A percentile compares a stretch with the other conserved stretches of the same genome.
Conservation (phyloP, 345 rosid genomes). For the Gossypium arboreum region DNA sequence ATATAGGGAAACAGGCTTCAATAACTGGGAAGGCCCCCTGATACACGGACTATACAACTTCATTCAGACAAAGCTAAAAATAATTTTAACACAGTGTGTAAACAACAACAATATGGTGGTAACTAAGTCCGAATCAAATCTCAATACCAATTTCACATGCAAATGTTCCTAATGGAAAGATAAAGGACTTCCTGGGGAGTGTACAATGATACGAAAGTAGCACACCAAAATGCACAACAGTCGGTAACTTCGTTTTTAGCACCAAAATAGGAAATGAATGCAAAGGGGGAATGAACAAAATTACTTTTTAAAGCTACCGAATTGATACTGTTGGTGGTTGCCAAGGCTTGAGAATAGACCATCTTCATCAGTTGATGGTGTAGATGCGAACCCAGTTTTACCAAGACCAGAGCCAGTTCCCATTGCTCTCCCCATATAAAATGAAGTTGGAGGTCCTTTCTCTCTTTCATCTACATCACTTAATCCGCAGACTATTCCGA, state of each 20-base stretch:
- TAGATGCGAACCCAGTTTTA: slow-evolving; percentile 47
- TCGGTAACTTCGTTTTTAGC: not conserved
- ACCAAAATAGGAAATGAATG: slow-evolving; percentile 14
- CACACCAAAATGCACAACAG: slow-evolving; percentile 4
- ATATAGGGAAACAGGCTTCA: not conserved
- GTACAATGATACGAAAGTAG: not conserved
- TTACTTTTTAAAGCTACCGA: slow-evolving; percentile 59
- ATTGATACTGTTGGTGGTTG: slow-evolving; percentile 53
- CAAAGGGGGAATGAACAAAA: not conserved
- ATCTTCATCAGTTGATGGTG: slow-evolving; percentile 39
- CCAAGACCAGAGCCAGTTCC: slow-evolving; percentile 78
- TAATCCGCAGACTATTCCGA: slow-evolving; percentile 76
- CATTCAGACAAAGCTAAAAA: not conserved
- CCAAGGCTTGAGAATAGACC: slow-evolving; percentile 68
- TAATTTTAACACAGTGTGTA: not conserved
- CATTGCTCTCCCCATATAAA: slow-evolving; percentile 90
- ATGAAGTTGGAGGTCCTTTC: slow-evolving; percentile 55
- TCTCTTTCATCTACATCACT: slow-evolving; percentile 55
- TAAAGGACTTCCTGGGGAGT: not conserved
- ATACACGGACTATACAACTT: not conserved
- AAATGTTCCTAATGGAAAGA: too few relatives aligned
- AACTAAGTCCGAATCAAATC: too few relatives aligned
- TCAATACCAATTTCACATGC: too few relatives aligned
- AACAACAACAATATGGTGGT: not conserved
- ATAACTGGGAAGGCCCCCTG: not conserved